Percentiles rank a stretch among this genome's conserved stretches.
Conservation (phyloP, 768 basidiomycete genomes). For the Podaxis mareebaensis region DNA sequence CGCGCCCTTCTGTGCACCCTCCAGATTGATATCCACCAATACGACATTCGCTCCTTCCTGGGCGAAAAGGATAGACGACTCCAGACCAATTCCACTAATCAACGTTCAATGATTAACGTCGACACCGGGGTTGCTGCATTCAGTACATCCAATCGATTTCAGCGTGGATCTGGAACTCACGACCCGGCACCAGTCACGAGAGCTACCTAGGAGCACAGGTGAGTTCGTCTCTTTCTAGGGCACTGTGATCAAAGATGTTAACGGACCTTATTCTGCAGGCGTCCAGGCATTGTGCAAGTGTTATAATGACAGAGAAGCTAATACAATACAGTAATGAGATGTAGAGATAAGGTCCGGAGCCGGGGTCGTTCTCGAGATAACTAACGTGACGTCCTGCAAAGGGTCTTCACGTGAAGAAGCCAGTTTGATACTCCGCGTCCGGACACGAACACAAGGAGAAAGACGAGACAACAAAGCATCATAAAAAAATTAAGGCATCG, state of each 20-base stretch:
- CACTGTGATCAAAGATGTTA: neutral
- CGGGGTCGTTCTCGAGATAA: neutral
- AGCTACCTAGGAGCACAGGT: constrained; percentile 49
- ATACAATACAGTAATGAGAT: neutral
- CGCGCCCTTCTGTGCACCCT: constrained; percentile 68
- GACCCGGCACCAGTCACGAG: constrained; percentile 88
- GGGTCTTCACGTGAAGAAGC: neutral
- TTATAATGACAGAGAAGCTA: constrained; percentile 1
- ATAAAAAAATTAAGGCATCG: neutral
- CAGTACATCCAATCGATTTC: constrained; percentile 20
- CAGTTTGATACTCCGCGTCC: neutral
- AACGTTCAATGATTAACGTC: constrained; percentile 4
- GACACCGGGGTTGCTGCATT: constrained; percentile 14
- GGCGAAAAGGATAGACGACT: constrained; percentile 94
- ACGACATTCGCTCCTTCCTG: constrained; percentile 91
- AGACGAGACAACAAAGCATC: constrained; percentile 1
- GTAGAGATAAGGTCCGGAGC: constrained; percentile 13
- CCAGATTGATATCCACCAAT: constrained; percentile 83
- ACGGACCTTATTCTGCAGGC: constrained; percentile 65
- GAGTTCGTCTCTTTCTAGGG: constrained; percentile 1
- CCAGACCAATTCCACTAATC: constrained; percentile 90
- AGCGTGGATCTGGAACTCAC: constrained; percentile 46
- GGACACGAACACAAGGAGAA: neutral
- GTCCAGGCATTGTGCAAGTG: constrained; percentile 52
- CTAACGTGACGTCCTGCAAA: constrained; percentile 1